phyloP scores from a whole-genome alignment of 139 green algal species.

The Desmodesmus armatus region DNA sequence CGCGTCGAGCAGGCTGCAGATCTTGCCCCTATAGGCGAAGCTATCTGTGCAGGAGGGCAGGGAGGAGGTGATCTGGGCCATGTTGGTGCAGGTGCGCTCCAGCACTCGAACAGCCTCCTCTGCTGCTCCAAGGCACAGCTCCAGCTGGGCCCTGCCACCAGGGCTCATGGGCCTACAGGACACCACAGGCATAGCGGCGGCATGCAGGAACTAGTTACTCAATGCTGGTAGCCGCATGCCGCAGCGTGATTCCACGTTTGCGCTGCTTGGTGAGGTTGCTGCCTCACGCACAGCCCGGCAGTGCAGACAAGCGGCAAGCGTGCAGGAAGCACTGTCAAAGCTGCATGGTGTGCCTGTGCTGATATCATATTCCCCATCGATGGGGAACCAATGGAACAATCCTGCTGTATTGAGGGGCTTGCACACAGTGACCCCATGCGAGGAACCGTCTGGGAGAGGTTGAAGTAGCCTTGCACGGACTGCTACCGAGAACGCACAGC shows the following conservation, averaged over 20 bases:
- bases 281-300: no score
- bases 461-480: neutral
- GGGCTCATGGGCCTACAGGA: slow-evolving; percentile 16
- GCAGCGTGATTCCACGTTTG: no score
- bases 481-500: neutral
- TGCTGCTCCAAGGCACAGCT: slow-evolving; percentile 14
- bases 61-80: slow-evolving; percentile 1
- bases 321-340: neutral
- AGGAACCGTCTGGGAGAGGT: no score
- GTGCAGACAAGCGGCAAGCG: no score
- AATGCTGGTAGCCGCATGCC: no score
- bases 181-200: neutral
- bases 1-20: slow-evolving; percentile 64
- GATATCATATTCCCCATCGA: no score
- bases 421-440: no score
- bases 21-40: slow-evolving; percentile 53
- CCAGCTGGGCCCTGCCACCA: neutral
- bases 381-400: no score
- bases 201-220: neutral
- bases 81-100: slow-evolving; percentile 11
- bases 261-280: no score
- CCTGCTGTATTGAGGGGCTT: no score
- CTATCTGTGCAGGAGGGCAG: slow-evolving; percentile 18
- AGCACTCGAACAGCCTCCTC: slow-evolving; percentile 8
- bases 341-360: neutral